Conservation (phyloP, 2,329 filamentous ascomycete species). For the Penicillium fuscoglaucum region DNA sequence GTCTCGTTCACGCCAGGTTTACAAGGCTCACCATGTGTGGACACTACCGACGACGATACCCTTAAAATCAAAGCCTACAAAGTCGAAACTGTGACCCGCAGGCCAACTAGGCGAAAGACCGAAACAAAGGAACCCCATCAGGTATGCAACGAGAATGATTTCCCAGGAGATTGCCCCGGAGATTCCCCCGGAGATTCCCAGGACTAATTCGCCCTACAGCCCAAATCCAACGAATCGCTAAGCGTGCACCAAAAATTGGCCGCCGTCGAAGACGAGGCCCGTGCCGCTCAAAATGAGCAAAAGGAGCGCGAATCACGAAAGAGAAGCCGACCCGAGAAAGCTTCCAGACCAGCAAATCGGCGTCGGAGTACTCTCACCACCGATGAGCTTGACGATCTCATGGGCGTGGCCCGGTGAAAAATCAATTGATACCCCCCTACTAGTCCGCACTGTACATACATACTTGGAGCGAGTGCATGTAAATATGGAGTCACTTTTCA, state of each 20-base stretch:
- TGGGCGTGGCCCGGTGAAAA: constrained; percentile 31
- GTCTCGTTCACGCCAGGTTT: constrained; percentile 40
- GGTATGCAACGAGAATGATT: constrained; percentile 25
- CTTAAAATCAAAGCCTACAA: constrained; percentile 37
- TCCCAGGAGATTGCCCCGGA: background rate
- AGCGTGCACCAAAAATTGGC: constrained; percentile 48
- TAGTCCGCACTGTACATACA: constrained; percentile 27
- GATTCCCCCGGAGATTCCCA: background rate
- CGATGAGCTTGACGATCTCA: constrained; percentile 46
- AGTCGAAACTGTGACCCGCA: constrained; percentile 32
- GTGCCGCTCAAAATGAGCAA: constrained; percentile 37
- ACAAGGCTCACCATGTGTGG: constrained; percentile 30
- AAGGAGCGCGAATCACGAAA: constrained; percentile 40
- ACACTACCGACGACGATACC: constrained; percentile 36
- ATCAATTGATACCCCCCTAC: constrained; percentile 18
- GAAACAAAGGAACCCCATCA: constrained; percentile 32
- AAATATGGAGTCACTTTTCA: constrained; percentile 15
- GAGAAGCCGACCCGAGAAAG: constrained; percentile 34
- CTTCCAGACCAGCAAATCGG: constrained; percentile 31
- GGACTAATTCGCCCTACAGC: constrained; percentile 16
- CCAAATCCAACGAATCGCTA: constrained; percentile 25
- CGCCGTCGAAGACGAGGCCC: constrained; percentile 45
- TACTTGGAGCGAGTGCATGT: constrained; percentile 19
- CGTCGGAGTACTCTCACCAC: constrained; percentile 48
- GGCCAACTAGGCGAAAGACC: constrained; percentile 28